Evolutionary conservation across 129 eudicot species (phyloP), one percentile per base, ranked within the genome.

Genomic region (Chrysanthemum seticuspe): DNA sequence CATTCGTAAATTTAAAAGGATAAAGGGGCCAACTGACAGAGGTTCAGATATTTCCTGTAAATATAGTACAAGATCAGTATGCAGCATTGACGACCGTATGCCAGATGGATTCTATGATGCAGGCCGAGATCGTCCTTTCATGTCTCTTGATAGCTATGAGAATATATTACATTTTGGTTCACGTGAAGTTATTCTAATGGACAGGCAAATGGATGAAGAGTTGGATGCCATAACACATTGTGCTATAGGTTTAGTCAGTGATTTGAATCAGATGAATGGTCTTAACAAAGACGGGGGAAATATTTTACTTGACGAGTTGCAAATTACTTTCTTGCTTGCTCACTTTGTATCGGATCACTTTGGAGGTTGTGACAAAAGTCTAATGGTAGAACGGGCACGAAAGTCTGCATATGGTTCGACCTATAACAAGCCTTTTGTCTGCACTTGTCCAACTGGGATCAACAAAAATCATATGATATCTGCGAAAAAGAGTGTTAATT

Each of bases 41-140:
- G 83, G 74, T 62, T 40, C 72, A 72, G 82, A 84, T 60, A 2
- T 88, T 58, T 90, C 97, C 8, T 67, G 72, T 65, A 89, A 88
- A 66, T 94, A 94, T 59, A 94, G 88, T 71, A 68, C 75, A 29
- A 74, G 52, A 82, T 94, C 99, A 0, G 86, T 88, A 64, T 94
- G 99, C 79, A 79, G 97, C 65, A 76, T 78, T 53, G 87, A 82
- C 45, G 97, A 94, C 65, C 56, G 71, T 77, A 76, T 94, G 53
- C 88, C 93, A 66, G 99, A 94, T 86, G 99, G 99, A 4, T 94
- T 94, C 82, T 94, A 90, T 88, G 99, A 94, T 78, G 99, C 97
- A 10, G 97, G 99, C 49, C 83, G 99, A 64, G 97, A 93, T 79
- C 95, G 97, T 11, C 99, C 97, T 56, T 94, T 94, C 61, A 79